Evolutionary conservation across 352 stramenopile genomes (phyloP), one percentile per base, ranked within the genome.

Genomic region (Pythium oligandrum): DNA sequence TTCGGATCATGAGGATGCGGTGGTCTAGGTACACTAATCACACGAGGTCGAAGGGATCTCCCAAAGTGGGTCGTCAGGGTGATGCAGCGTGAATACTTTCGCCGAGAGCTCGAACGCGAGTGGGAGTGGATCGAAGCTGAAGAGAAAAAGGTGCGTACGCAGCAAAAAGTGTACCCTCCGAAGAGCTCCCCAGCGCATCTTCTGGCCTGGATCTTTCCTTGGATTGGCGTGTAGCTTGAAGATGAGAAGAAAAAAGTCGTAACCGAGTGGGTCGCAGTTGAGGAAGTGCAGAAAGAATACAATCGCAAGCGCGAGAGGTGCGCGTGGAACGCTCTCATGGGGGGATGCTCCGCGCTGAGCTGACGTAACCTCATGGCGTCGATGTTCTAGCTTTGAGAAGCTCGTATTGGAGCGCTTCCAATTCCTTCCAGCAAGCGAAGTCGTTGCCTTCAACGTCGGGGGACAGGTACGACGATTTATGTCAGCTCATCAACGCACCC

Each of bases 231-330:
- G 17, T 37, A 91, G 80, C 68, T 91, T 7, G 68, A 78, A 10
- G 71, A 83, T 7, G 81, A 89, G 55, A 91, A 89, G 59, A 77
- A 83, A n/a, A 83, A 84, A 44, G 66, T 90, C 12, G 79, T 87
- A 44, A 51, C 70, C 12, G 81, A 90, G 58, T 91, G 78, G 78
- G 68, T 88, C 44, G 48, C 53, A 0, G 71, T 91, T 9, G 81
- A 89, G 39, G 73, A 87, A 55, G 66, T 69, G 2, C 81, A 91
- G 57, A 65, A 78, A 44, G 73, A 78, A 43, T 88, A 83, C 54
- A 72, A 83, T 39, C 51, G 64, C 50, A 88, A 85, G 54, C 76
- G 78, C 7, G 63, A 72, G 8, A 78, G 65, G 80, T 91, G 73
- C 26, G 64, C 39, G 6, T 9, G 3, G 6, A 26, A 26, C 17